Base-by-base conservation (phyloP, 108 stramenopile genomes). In the Asterionellopsis glacialis region DNA sequence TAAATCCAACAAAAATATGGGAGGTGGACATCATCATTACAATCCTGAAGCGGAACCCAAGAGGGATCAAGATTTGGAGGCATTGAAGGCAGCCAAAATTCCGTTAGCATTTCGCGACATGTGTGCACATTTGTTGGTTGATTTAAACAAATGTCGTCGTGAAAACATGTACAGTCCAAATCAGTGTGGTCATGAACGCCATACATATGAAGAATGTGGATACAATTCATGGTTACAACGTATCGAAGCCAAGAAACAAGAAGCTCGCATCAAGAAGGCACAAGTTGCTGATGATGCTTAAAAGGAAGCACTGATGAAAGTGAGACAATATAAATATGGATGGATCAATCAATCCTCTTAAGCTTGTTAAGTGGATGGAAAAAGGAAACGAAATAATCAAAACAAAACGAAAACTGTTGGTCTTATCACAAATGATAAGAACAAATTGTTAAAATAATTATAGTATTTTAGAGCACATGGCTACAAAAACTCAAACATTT, bases 141-240 rank as follows among this genome's bases (percentile, higher is more conserved):
- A 75, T 55, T 65, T 97, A 47, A 96, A 97, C 64, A 77, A 87
- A 67, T 96, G 91, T 61, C 90, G 96, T 58, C 84, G 87, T 15
- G 73, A 81, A 41, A 95, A 84, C 25, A 88, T 72, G 63, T 95
- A 70, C 69, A 78, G 85, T 61, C 93, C 93, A 11, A 82, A 84
- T 58, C 63, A 87, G 56, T 97, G 96, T 70, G 79, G 76, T 43
- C 92, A 97, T 69, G 85, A 94, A 58, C 88, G 96, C 64, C 96
- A 97, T 63, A 88, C 83, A 25, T 97, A 95, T 64, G 96, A 97
- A 79, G 92, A 95, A 63, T 97, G 96, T 63, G 74, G 89, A 80
- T 97, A 97, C 62, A 87, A 89, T 71, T 78, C 93, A 9, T 94
- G 84, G 74, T 67, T 87, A 64, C 84, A 91, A 69, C 77, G 93